Conservation (phyloP, 2,329 filamentous ascomycete species). For the Clonostachys byssicola region DNA sequence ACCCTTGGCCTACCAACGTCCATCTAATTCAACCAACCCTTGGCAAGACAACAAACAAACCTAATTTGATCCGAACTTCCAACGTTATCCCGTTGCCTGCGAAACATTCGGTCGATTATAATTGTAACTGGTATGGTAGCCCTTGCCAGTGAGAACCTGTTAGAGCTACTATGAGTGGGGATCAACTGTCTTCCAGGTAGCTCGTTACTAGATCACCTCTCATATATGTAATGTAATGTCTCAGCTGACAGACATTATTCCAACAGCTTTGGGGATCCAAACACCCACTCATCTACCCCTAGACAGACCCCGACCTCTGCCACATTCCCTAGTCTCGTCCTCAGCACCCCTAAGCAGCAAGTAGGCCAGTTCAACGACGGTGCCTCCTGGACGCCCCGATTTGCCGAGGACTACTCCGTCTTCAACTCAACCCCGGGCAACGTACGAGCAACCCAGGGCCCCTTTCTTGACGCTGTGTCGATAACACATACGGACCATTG, state of each 20-base stretch:
- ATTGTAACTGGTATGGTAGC: too few species aligned
- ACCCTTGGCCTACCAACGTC: too few species aligned
- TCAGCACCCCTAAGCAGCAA: constrained; percentile 50
- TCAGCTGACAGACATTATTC: constrained; percentile 25
- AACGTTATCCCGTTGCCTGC: too few species aligned
- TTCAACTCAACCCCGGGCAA: constrained; percentile 62
- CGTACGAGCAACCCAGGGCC: constrained; percentile 38
- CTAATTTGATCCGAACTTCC: too few species aligned
- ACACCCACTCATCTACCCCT: constrained; percentile 56
- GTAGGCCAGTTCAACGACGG: constrained; percentile 40
- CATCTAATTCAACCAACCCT: too few species aligned
- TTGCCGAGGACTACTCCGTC: constrained; percentile 62
- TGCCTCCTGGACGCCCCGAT: constrained; percentile 47
- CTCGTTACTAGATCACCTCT: constrained; percentile 8
- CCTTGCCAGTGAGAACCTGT: too few species aligned
- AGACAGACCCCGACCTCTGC: constrained; percentile 52
- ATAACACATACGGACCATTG: constrained; percentile 25
- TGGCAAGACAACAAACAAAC: too few species aligned
- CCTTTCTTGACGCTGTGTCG: constrained; percentile 39
- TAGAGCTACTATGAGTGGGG: constrained; percentile 58
- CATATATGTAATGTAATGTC: constrained; percentile 8
- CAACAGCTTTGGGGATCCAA: constrained; percentile 58
- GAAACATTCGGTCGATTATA: too few species aligned
- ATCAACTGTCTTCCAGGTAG: constrained; percentile 51
- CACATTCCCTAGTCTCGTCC: constrained; percentile 48